Evolutionary conservation across 352 stramenopile species (phyloP).

Genomic region (Pythium myriotylum): DNA sequence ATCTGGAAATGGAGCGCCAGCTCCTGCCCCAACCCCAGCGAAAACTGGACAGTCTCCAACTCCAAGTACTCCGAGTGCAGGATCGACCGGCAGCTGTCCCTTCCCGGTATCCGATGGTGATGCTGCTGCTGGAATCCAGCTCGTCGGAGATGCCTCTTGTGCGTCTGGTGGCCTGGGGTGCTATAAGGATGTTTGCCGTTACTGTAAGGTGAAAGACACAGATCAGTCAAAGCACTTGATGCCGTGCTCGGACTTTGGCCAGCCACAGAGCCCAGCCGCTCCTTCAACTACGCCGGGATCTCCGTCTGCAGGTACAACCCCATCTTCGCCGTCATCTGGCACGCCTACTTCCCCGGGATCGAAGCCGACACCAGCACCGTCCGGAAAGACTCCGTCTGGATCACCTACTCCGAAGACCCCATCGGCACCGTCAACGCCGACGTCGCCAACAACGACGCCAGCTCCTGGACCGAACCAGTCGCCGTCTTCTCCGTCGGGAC

Average conservation of each 20-base stretch:
- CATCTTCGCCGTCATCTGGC: neutral
- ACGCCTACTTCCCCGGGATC: neutral
- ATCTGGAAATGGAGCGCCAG: neutral
- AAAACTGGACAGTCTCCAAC: slow-evolving; percentile 1
- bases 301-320: neutral
- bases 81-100: neutral
- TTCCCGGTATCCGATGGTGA: neutral
- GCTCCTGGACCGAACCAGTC: no score
- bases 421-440: neutral
- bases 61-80: neutral
- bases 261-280: neutral
- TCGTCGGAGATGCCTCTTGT: neutral
- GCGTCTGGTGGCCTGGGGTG: neutral
- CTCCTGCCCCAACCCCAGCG: slow-evolving; percentile 13
- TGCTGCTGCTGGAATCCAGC: neutral
- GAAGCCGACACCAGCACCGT: slow-evolving; percentile 1
- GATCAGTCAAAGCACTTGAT: neutral
- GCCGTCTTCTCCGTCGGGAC: no score
- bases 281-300: neutral
- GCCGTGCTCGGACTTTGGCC: neutral
- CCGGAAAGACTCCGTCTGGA: neutral
- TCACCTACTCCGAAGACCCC: neutral
- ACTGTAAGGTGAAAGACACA: neutral
- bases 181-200: neutral
- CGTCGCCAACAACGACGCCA: no score